Conservation (phyloP, 495 filamentous ascomycete species). For the Articulospora tetracladia region DNA sequence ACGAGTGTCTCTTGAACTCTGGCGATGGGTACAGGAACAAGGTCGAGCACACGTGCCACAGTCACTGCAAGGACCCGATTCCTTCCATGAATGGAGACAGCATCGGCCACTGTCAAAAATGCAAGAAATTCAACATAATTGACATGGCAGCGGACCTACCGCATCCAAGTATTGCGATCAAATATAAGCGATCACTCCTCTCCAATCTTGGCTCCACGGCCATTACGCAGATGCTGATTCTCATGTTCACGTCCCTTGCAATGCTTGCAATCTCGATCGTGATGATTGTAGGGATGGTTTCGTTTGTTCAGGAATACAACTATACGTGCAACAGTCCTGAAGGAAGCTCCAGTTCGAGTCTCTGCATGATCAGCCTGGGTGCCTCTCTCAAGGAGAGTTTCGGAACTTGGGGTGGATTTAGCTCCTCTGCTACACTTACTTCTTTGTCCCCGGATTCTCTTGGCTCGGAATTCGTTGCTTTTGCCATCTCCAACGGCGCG, state of each 20-base stretch:
- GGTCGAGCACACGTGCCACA: conserved; percentile 10
- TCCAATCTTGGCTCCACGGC: conserved; percentile 14
- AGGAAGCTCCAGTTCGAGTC: neutral
- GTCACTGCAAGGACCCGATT: conserved; percentile 9
- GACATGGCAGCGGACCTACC: conserved; percentile 9
- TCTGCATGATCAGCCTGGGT: neutral
- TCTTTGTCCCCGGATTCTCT: conserved; percentile 5
- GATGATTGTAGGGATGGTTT: conserved; percentile 5
- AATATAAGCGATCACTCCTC: conserved; percentile 13
- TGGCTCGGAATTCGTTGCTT: conserved; percentile 5
- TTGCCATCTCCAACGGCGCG: conserved; percentile 15
- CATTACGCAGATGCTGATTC: conserved; percentile 13
- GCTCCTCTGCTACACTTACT: conserved; percentile 3
- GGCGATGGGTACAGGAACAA: conserved; percentile 12
- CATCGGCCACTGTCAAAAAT: conserved; percentile 14
- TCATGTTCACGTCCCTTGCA: conserved; percentile 1
- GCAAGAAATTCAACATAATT: conserved; percentile 13
- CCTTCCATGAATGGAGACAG: conserved; percentile 4
- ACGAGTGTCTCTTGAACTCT: conserved; percentile 14
- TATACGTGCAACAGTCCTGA: neutral
- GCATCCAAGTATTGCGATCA: conserved; percentile 13
- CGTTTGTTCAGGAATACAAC: neutral
- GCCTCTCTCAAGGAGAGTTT: neutral
- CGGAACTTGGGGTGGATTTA: conserved; percentile 15
- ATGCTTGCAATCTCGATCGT: conserved; percentile 6